Evolutionary conservation across 176 grass and related monocot species (phyloP).

Genomic region (Cymbopogon citratus): DNA sequence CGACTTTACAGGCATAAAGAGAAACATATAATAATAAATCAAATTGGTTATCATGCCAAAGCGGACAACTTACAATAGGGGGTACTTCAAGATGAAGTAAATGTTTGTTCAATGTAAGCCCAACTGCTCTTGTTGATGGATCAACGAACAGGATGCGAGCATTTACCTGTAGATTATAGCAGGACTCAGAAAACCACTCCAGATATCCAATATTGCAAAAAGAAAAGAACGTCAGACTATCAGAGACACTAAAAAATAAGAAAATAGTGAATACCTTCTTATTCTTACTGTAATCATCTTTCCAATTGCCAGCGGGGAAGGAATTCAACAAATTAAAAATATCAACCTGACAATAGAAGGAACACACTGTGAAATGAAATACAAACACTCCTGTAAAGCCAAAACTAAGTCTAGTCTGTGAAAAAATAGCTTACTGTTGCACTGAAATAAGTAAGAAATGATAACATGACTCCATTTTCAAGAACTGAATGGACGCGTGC

Average conservation of each 20-base stretch:
- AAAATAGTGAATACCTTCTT: conserved; percentile 61
- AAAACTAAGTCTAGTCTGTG: not conserved
- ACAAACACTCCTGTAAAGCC: not conserved
- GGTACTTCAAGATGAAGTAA: conserved; percentile 71
- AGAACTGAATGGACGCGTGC: conserved; percentile 74
- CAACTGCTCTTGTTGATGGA: conserved; percentile 92
- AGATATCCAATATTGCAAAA: not conserved
- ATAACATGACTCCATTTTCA: conserved; percentile 91
- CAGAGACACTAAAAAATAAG: not conserved
- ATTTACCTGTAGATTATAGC: conserved; percentile 60
- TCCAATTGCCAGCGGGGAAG: conserved; percentile 57
- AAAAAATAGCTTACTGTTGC: conserved; percentile 66
- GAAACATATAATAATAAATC: not conserved
- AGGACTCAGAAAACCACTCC: not conserved
- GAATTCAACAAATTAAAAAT: conserved; percentile 73
- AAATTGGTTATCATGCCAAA: conserved; percentile 5
- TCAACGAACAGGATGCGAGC: conserved; percentile 95
- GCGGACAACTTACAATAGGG: conserved; percentile 56
- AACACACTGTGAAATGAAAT: conserved; percentile 15
- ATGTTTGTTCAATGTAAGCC: conserved; percentile 75
- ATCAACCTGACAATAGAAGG: conserved; percentile 58
- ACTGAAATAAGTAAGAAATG: conserved; percentile 95
- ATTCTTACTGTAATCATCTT: conserved; percentile 74
- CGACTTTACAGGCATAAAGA: conserved; percentile 14
- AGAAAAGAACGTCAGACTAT: not conserved